Base-by-base conservation (phyloP, 768 basidiomycete species). In the Crucibulum laeve region DNA sequence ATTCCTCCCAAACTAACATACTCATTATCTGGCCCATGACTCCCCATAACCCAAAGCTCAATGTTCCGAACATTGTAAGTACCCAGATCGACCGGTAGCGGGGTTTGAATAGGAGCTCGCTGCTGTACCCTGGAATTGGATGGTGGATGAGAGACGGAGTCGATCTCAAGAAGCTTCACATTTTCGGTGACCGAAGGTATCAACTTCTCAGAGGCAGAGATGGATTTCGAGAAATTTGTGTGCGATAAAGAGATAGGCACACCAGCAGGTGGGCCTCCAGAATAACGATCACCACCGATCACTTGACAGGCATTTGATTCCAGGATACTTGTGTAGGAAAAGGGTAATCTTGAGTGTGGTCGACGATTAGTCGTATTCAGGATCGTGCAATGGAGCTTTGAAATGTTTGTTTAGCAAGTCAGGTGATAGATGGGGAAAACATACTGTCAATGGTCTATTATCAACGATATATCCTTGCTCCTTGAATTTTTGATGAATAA, bases 11-110 rank as follows among this genome's bases (percentile, higher is more conserved):
- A 71, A 47, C 70, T 74, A 14, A 80, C 69, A 52, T 87, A 88
- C 55, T 79, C 82, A 11, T 78, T 81, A 46, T 82, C 70, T 0
- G 67, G 67, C 0, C 78, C 82, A 50, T 71, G 71, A 50, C 84
- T 84, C 0, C 85, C 82, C 85, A 87, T 85, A 34, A 71, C 65
- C 64, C 84, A 87, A 24, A 87, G 65, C 55, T 87, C 78, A 8
- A 87, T 60, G 49, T 80, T 76, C 24, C 70, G 57, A 5, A 84
- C 73, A 1, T 53, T 39, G 67, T 77, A 84, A 1, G 61, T 52
- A 0, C 85, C 84, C 17, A 86, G 66, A 25, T 77, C 51, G 18
- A 80, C 68, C 3, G 45, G 14, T 57, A 67, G 10, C 8, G n/a
- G n/a, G n/a, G n/a, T n/a, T n/a, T n/a, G n/a, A n/a, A n/a, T n/a